Base-by-base conservation (phyloP, 441 rosid species). In the Pelargonium australe region DNA sequence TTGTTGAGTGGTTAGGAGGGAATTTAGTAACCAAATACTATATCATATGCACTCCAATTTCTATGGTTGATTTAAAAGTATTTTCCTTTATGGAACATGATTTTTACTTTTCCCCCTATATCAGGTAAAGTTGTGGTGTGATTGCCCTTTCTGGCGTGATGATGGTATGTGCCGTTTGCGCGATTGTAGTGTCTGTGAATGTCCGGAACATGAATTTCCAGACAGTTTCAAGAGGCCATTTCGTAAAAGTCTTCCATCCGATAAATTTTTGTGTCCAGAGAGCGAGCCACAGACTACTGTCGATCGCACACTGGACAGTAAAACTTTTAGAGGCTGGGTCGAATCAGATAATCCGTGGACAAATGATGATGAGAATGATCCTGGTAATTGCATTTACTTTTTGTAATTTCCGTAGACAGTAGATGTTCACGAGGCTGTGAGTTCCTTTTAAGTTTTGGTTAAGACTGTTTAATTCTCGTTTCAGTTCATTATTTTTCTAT, bases 81-180 rank as follows among this genome's bases (percentile, higher is more conserved):
- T 12, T 49, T 13, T 49, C 57, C 5, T 49, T 12, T 49, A 12
- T 5, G 57, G 23, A 55, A 23, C 23, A 9, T 49, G 16, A 49
- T 7, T 57, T 57, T 19, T 6, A 57, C 62, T 19, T 19, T 55
- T 57, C 20, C 4, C 11, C 28, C 5, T 63, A 17, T 78, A 75
- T 14, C 76, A 90, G 98, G 96, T 84, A 75, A 94, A 89, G 77
- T 70, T 94, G 65, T 88, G 96, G 98, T 93, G 98, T 82, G 87
- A 93, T 77, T 93, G 98, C 76, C 97, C 95, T 58, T 91, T 94
- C 78, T 94, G 95, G 97, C 92, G 89, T 75, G 97, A 91, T 80
- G 98, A 94, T 79, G 95, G 95, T 51, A 87, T 93, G 97, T 93
- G 98, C 75, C 93, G 79, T 45, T 86, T 93, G 82, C 82, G 95